Evolutionary conservation across 2,329 filamentous ascomycete species (phyloP), one percentile per base, ranked within the genome.

Genomic region (Pyricularia sp.): DNA sequence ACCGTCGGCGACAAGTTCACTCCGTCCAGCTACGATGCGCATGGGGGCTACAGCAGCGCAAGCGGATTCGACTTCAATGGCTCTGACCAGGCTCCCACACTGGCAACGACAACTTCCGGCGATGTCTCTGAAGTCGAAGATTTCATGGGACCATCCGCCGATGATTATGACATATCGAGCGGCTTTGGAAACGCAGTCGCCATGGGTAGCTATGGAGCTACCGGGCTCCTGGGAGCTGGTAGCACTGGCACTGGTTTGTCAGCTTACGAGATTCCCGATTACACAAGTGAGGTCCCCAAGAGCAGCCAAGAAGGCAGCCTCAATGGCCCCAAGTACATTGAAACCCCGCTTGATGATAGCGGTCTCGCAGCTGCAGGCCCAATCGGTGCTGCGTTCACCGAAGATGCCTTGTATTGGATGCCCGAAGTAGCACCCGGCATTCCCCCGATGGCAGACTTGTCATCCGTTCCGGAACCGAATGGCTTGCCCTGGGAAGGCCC

Each of bases 91-190:
- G 81, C 84, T 31, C 82, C 83, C 66, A 80, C 84, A 66, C 76
- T 89, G 73, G 84, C 86, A 71, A 81, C 85, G 74, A 82, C 86
- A 11, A 89, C 86, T 10, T 90, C 88, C 14, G 88, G 88, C 50
- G 88, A 90, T 70, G 87, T 90, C 10, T 90, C 88, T 11, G 88
- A 90, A 75, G 86, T 87, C 5, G 88, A 90, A 71, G 88, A 90
- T 72, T 83, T 84, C 66, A 76, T 79, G 28, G 77, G 78, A 26
- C 77, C 80, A 59, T 78, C 82, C 31, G 79, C 80, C 58, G 77
- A 79, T 68, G 77, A 85, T 70, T 77, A 79, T 67, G 79, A 82
- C 71, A 79, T 82, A 71, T 68, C 70, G 0, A 69, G 70, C 31
- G 72, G 70, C 64, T 71, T 69, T 42, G 84, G 84, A 70, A 81